Evolutionary conservation across 441 rosid genomes (phyloP), one percentile per base, ranked within the genome.

Genomic region (Brassica balearica): DNA sequence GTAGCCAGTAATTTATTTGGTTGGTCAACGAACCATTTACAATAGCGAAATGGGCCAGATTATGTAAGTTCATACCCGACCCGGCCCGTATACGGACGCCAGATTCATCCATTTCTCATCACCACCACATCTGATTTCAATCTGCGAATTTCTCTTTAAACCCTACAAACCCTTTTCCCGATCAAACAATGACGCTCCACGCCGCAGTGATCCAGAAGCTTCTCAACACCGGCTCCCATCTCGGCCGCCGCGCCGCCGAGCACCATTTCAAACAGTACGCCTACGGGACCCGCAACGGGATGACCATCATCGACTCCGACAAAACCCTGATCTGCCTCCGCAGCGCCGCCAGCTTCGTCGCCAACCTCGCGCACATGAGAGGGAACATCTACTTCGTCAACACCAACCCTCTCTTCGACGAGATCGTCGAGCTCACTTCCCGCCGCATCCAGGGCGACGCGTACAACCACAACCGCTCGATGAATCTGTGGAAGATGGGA

Each of bases 321-420:
- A 92, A 89, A 73, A 94, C 98, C 78, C 88, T 96, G 3, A 88
- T 96, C 41, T 94, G 97, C 63, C 94, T 96, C 80, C 95, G 99
- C 17, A 91, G 80, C 84, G 99, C 99, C 20, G 86, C 88, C 75
- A 82, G 82, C 81, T 96, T 96, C 86, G 84, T 96, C 10, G 85
- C 94, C 6, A 82, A 85, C 36, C 88, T 96, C 6, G 94, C 92
- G 0, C 86, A 88, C 55, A 90, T 85, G 71, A 66, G 85, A 25
- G 90, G 96, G 2, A 85, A 90, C 56, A 87, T 96, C 84, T 82
- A 87, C 81, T 96, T 96, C 80, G 92, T 96, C 79, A 96, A 94
- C 80, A 94, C 99, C 2, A 96, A 96, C 65, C 99, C 98, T 1
- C 89, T 91, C 51, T 89, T 86, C 80, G 97, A 96, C 80, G 97